phyloP scores from a whole-genome alignment of 2,329 filamentous ascomycete species.

The Fusarium drepaniforme region DNA sequence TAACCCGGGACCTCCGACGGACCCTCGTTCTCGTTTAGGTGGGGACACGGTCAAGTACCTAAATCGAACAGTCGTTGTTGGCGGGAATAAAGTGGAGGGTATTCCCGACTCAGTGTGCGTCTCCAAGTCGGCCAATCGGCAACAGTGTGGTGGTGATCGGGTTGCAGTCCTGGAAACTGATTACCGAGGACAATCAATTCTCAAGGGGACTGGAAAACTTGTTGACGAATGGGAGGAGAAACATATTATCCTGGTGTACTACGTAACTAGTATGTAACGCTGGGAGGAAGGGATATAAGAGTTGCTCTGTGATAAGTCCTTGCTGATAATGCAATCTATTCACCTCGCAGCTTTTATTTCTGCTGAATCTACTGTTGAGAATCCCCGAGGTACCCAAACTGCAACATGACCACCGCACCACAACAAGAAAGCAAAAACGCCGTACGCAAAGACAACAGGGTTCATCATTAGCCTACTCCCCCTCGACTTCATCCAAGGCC shows the following conservation, averaged over 20 bases:
- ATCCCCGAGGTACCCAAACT: background rate
- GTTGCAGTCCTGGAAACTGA: background rate
- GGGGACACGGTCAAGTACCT: background rate
- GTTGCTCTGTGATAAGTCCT: background rate
- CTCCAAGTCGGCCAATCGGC: background rate
- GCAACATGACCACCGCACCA: background rate
- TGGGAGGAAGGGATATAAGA: background rate
- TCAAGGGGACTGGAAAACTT: background rate
- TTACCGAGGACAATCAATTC: background rate
- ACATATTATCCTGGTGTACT: background rate
- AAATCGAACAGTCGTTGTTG: background rate
- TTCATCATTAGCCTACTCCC: background rate
- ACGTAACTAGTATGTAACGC: background rate
- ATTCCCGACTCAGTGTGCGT: background rate
- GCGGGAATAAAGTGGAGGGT: background rate
- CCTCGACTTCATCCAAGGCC: background rate
- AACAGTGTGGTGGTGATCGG: background rate
- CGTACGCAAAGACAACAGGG: background rate
- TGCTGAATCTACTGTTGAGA: background rate
- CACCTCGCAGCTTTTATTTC: background rate
- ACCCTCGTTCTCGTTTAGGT: constrained; percentile 1
- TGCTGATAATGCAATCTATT: background rate
- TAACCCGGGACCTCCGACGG: background rate
- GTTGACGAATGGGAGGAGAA: background rate
- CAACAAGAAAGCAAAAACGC: background rate